These are phyloP conservation scores for Neckera pumila DNA, from an alignment of 225 moss, liverwort and hornwort species.

Conservation along the genomic window DNA sequence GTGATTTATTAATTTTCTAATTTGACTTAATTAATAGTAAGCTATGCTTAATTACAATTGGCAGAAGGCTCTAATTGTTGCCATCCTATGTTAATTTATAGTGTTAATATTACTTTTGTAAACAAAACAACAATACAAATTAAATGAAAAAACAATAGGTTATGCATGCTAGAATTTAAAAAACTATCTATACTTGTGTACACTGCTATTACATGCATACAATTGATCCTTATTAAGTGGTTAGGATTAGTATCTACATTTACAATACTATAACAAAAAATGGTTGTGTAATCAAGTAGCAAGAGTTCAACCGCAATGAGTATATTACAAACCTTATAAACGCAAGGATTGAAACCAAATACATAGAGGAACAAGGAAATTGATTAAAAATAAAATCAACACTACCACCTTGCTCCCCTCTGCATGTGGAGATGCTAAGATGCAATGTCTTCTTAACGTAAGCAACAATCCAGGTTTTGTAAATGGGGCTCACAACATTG, in stretches of 20 bases:
- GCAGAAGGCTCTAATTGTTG: rapidly evolving
- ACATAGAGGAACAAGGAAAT: rapidly evolving
- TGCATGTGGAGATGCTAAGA: no score
- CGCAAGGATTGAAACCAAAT: rapidly evolving
- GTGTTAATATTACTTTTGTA: rapidly evolving
- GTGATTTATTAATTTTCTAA: background rate
- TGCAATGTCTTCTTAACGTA: background rate
- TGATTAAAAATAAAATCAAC: rapidly evolving
- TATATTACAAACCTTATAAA: background rate
- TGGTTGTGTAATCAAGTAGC: rapidly evolving
- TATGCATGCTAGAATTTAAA: no score
- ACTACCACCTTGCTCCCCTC: rapidly evolving
- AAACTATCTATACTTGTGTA: rapidly evolving
- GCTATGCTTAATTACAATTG: background rate
- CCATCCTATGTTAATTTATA: rapidly evolving
- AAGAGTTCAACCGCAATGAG: rapidly evolving
- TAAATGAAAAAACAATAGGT: background rate
- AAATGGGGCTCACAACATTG: rapidly evolving
- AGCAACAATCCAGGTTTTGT: background rate
- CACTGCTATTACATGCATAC: background rate
- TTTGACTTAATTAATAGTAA: rapidly evolving
- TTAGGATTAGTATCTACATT: background rate
- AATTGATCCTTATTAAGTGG: background rate
- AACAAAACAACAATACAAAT: background rate
- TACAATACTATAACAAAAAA: background rate